These are phyloP conservation scores for Penicillium tannophilum DNA, from an alignment of 495 filamentous ascomycete genomes.

Conservation along the genomic window DNA sequence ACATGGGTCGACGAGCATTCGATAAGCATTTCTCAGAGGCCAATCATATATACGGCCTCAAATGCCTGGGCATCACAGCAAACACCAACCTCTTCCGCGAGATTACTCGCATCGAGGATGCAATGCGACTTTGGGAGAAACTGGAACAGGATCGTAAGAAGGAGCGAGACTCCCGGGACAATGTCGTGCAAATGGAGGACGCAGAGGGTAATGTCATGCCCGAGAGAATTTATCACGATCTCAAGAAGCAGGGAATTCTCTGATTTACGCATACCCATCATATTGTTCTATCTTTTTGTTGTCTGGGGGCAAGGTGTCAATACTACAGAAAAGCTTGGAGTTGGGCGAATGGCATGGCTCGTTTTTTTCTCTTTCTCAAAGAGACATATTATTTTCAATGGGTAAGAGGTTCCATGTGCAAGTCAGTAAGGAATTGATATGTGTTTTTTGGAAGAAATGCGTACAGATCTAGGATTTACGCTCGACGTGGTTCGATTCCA, in stretches of 20 bases:
- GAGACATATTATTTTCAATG: neutral
- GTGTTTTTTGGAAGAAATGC: neutral
- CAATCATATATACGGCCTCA: constrained; percentile 86
- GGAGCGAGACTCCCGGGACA: constrained; percentile 70
- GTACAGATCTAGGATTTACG: neutral
- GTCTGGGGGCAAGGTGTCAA: constrained; percentile 2
- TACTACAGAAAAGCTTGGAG: constrained; percentile 33
- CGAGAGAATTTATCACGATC: constrained; percentile 91
- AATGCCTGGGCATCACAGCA: constrained; percentile 84
- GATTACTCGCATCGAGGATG: constrained; percentile 89
- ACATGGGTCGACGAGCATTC: constrained; percentile 93
- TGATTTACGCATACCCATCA: constrained; percentile 15
- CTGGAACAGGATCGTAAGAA: constrained; percentile 84
- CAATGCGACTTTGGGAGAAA: constrained; percentile 88
- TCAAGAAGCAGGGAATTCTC: constrained; percentile 59
- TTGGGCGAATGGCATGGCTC: constrained; percentile 30
- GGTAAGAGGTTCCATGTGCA: neutral
- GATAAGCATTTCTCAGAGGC: constrained; percentile 98
- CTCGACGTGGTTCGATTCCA: neutral
- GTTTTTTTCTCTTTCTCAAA: neutral
- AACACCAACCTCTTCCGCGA: constrained; percentile 92
- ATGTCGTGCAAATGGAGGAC: constrained; percentile 97
- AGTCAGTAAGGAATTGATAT: neutral
- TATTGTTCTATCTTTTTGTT: constrained; percentile 8
- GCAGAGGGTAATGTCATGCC: constrained; percentile 98